Evolutionary conservation across 2,329 filamentous ascomycete species (phyloP), one percentile per base, ranked within the genome.

Genomic region (Xylaria sp.): DNA sequence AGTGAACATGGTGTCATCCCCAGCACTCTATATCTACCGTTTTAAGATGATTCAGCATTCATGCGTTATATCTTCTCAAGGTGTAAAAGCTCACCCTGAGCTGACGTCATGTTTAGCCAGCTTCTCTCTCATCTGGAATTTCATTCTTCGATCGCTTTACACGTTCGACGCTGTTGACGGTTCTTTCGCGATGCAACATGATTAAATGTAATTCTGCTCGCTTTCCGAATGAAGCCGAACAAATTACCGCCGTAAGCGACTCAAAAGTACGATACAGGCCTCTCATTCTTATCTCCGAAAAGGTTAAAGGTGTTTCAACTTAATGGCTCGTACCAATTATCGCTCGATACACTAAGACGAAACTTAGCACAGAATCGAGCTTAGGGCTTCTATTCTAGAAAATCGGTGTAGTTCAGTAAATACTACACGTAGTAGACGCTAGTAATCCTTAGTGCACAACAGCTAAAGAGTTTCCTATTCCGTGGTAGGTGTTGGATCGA

Each of bases 381-480:
- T 5, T 7, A 8, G 44, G 44, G 44, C 15, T 46, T 15, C 18
- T 15, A 20, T 54, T 54, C 51, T 54, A 54, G 51, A 54, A 54
- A 54, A 34, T 4, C n/a, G 28, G 51, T 34, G 51, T 15, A 34
- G 10, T 25, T 25, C 23, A 5, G 8, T 37, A 18, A 18, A 37
- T 20, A 20, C n/a, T 18, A n/a, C n/a, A n/a, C n/a, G n/a, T n/a
- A n/a, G 18, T 46, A n/a, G 41, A 23, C 23, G n/a, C 46, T 48
- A 20, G n/a, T 20, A 23, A 23, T 48, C 3, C 46, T n/a, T n/a
- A 15, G 15, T 18, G 23, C 18, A 18, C 50, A 18, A 2, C 15
- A 18, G 25, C 18, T 41, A 57, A 57, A 13, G 54, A 57, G 34
- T 18, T 57, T 57, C 54, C 54, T 57, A 57, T 41, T 41, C 10